Base-by-base conservation (phyloP, 2,329 filamentous ascomycete genomes). In the Fusarium aywerte region DNA sequence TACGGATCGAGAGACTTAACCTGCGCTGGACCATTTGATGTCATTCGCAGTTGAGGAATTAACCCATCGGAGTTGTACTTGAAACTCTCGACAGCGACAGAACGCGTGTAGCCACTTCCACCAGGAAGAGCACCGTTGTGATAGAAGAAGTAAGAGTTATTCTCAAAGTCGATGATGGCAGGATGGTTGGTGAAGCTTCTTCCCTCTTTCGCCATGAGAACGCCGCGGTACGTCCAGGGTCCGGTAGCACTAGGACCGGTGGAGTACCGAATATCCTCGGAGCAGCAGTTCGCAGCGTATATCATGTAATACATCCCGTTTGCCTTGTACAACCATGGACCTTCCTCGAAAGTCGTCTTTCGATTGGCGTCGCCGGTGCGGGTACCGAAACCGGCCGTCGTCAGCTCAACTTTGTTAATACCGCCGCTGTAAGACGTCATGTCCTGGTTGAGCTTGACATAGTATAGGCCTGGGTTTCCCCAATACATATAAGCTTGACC, bases 291-390 rank as follows among this genome's bases (percentile, higher is more conserved):
- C 5, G 74, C 78, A 2, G 78, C 77, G 42, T 79, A 80, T 7
- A 80, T 67, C 72, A 80, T 74, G 66, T 80, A 80, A 65, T 80
- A 80, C 1, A 77, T 79, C 6, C 55, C 55, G 3, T 69, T 70
- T 1, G 75, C 73, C 68, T 77, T 78, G 55, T 77, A 77, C 9
- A 80, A 60, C 79, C 79, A 80, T 0, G 79, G 75, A 0, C 77
- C 79, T 50, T 80, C 78, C 45, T 80, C 80, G 53, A 75, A 80
- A 1, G 76, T 68, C 9, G 78, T 80, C 21, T 21, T 27, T 2
- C 58, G 58, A 2, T 61, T 11, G 4, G 44, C 5, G 3, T 44
- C 60, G 27, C 60, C 60, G 0, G 44, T 55, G 0, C 55, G 58
- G 3, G 38, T 29, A 1, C 55, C 55, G 3, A 61, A 61, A 1